phyloP scores from a whole-genome alignment of 2,329 filamentous ascomycete genomes.

The Penicillium fuscoglaucum region DNA sequence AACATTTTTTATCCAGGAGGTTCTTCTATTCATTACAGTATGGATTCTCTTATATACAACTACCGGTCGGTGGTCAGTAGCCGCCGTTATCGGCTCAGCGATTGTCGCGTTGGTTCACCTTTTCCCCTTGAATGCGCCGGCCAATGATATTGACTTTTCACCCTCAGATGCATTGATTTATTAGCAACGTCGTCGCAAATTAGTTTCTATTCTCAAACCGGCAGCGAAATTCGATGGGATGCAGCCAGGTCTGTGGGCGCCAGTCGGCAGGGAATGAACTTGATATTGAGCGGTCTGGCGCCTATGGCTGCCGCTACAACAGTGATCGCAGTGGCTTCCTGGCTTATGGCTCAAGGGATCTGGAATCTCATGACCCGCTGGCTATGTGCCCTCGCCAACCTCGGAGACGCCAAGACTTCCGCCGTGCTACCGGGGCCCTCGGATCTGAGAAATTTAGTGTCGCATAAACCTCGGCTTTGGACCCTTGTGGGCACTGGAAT shows the following conservation, averaged over 20 bases:
- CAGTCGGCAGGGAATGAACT: constrained; percentile 30
- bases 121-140: neutral
- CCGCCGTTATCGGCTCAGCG: constrained; percentile 21
- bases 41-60: constrained; percentile 28
- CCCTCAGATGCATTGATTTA: constrained; percentile 21
- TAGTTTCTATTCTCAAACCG: constrained; percentile 35
- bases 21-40: constrained; percentile 22
- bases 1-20: constrained; percentile 33
- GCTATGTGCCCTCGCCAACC: constrained; percentile 22
- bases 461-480: constrained; percentile 16
- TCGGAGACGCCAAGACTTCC: constrained; percentile 16
- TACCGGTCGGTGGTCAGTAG: constrained; percentile 17
- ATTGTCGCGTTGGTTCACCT: constrained; percentile 25
- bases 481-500: constrained; percentile 18
- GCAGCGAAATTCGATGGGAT: constrained; percentile 34
- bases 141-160: neutral
- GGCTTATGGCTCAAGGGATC: constrained; percentile 25
- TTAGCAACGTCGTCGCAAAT: constrained; percentile 30
- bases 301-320: constrained; percentile 25
- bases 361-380: constrained; percentile 25
- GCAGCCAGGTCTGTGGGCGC: constrained; percentile 30
- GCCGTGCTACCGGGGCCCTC: constrained; percentile 15
- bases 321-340: constrained; percentile 22
- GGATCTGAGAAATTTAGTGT: constrained; percentile 11
- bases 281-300: constrained; percentile 32